A percentile compares a stretch with the other conserved stretches of the same genome.
phyloP scores from a whole-genome alignment of 176 grass and related monocot species.

The Saccharum spontaneum region DNA sequence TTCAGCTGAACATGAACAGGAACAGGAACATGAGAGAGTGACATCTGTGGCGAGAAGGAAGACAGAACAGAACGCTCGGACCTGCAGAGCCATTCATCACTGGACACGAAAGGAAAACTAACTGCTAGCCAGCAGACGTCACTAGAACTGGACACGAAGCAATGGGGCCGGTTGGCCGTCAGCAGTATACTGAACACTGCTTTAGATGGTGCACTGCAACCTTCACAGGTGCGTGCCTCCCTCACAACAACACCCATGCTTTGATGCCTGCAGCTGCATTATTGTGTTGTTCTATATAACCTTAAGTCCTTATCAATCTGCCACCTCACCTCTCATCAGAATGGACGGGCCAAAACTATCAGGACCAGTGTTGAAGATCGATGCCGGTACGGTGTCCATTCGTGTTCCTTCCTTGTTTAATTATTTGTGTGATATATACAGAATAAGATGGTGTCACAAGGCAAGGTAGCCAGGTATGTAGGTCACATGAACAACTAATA shows the following conservation, averaged over 20 bases:
- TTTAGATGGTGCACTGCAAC: neutral
- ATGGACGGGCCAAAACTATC: too few species aligned
- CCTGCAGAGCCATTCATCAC: too few species aligned
- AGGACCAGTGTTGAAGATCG: too few species aligned
- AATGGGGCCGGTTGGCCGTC: neutral
- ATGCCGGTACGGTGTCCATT: too few species aligned
- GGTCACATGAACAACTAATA: neutral
- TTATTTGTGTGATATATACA: neutral
- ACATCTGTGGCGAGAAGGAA: neutral
- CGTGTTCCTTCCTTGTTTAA: too few species aligned
- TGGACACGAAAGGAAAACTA: too few species aligned
- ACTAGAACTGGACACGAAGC: neutral
- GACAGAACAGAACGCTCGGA: too few species aligned
- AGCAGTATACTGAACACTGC: neutral
- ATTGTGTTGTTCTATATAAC: neutral
- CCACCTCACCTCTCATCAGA: conserved; percentile 27
- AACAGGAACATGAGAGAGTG: neutral
- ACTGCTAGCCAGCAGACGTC: neutral
- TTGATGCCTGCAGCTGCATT: neutral
- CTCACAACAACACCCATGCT: neutral
- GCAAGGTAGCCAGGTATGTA: too few species aligned
- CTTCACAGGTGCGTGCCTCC: neutral
- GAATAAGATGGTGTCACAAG: too few species aligned
- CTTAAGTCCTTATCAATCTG: neutral
- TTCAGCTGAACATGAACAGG: too few species aligned